Evolutionary conservation across 2,329 filamentous ascomycete species (phyloP).

Genomic region (Fusarium pseudonygamai): DNA sequence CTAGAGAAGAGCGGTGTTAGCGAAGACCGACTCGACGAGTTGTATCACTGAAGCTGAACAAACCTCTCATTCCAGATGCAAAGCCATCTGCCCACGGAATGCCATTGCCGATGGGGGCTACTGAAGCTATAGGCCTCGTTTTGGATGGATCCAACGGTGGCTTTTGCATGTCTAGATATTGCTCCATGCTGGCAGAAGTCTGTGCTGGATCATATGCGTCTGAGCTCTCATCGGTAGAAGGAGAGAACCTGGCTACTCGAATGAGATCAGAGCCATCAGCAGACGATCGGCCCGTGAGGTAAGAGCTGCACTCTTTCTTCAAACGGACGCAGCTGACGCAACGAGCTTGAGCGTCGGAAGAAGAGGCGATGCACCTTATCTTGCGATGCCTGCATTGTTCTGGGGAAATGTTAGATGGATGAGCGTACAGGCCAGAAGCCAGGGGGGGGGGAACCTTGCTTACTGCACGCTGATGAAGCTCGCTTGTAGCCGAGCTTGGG

Average conservation of each 20-base stretch:
- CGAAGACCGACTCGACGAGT: fast-evolving
- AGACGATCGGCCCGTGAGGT: neutral
- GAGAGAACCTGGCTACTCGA: neutral
- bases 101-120: neutral
- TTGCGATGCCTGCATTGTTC: constrained; percentile 1
- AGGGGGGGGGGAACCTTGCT: neutral
- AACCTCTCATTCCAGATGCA: neutral
- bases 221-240: neutral
- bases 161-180: neutral
- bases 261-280: neutral
- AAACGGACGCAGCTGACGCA: neutral
- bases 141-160: neutral
- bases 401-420: neutral
- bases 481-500: neutral
- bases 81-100: neutral
- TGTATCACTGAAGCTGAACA: fast-evolving
- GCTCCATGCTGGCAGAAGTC: too few relatives aligned
- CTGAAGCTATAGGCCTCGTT: neutral
- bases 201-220: neutral
- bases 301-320: constrained; percentile 1
- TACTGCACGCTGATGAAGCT: neutral
- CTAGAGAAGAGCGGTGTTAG: neutral
- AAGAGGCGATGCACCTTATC: neutral
- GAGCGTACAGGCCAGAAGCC: neutral
- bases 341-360: neutral